A percentile compares a stretch with the other conserved stretches of the same genome.
Conservation (phyloP, 768 basidiomycete genomes). For the Exidia glandulosa region DNA sequence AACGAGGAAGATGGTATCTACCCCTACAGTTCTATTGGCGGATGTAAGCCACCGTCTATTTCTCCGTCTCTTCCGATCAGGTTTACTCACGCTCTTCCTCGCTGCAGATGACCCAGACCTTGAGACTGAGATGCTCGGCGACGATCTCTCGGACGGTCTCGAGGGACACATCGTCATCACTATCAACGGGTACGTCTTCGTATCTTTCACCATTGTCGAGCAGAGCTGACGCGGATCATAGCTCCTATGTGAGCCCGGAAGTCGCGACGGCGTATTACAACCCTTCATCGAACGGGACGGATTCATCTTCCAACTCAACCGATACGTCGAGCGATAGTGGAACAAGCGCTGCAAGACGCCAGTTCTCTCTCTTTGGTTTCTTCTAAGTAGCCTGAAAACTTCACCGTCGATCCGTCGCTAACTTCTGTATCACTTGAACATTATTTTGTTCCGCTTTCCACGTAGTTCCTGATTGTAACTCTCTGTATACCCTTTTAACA, state of each 20-base stretch:
- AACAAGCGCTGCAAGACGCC: not conserved
- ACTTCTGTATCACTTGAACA: no score
- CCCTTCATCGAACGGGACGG: no score
- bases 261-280: not conserved
- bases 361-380: not conserved
- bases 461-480: no score
- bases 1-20: not conserved
- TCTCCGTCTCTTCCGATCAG: not conserved
- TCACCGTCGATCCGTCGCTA: not conserved
- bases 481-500: no score
- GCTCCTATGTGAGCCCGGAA: not conserved
- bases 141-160: not conserved
- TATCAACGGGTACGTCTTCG: not conserved
- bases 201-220: not conserved
- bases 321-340: not conserved
- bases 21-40: not conserved
- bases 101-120: not conserved
- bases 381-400: not conserved
- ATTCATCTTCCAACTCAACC: not conserved
- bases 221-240: not conserved
- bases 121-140: not conserved
- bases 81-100: no score
- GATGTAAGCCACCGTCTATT: not conserved
- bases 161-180: not conserved
- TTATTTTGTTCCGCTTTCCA: no score